phyloP scores from a whole-genome alignment of 1,284 basidiomycete genomes.

The Athelia psychrophila region DNA sequence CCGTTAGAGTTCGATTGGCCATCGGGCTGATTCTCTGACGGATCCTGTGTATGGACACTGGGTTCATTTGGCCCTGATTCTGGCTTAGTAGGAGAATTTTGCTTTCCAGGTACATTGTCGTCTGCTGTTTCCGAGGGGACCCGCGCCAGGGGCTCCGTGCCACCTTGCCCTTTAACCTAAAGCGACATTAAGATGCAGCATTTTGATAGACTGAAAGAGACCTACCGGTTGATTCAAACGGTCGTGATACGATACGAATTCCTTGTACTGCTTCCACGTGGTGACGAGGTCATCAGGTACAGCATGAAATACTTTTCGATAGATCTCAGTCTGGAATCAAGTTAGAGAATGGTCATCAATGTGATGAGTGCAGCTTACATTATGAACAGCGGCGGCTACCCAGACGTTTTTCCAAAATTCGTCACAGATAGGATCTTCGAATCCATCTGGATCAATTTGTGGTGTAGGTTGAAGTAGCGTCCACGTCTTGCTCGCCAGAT shows the following conservation, averaged over 20 bases:
- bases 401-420: conserved; percentile 88
- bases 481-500: conserved; percentile 55
- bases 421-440: conserved; percentile 86
- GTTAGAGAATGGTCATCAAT: conserved; percentile 7
- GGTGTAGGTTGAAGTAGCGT: conserved; percentile 67
- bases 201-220: conserved; percentile 6
- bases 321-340: conserved; percentile 79
- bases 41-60: not conserved
- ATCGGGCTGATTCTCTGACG: conserved; percentile 7
- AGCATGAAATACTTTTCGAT: conserved; percentile 89
- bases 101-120: conserved; percentile 27
- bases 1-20: conserved; percentile 8
- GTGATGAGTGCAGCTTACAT: conserved; percentile 72
- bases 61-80: not conserved
- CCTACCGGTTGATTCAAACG: conserved; percentile 67
- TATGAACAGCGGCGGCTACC: conserved; percentile 81
- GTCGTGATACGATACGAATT: conserved; percentile 77
- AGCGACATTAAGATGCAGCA: conserved; percentile 4
- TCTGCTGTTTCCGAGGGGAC: conserved; percentile 59
- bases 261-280: conserved; percentile 94
- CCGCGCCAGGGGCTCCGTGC: conserved; percentile 47
- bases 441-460: conserved; percentile 70
- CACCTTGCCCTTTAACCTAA: conserved; percentile 43
- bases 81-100: not conserved
- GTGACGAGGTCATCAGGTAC: conserved; percentile 88